phyloP scores from a whole-genome alignment of 306 rosid genomes.

The Carpinus viminea region DNA sequence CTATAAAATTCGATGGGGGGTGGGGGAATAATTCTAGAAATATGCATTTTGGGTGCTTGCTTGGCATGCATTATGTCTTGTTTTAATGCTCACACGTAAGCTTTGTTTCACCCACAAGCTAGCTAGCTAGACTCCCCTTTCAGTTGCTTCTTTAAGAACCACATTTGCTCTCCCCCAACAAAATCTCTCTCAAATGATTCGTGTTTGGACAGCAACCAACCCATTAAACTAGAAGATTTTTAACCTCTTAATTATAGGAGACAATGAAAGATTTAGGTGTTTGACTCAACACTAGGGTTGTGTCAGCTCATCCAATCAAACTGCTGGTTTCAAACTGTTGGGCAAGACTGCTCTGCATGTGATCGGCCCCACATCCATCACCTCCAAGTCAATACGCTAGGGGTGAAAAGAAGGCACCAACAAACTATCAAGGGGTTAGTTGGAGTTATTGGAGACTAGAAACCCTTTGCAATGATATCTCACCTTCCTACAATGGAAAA shows the following conservation, averaged over 20 bases:
- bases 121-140: conserved; percentile 23
- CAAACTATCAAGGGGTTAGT: conserved; percentile 42
- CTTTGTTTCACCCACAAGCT: conserved; percentile 38
- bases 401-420: conserved; percentile 48
- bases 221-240: conserved; percentile 26
- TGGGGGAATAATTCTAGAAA: conserved; percentile 4
- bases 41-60: conserved; percentile 19
- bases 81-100: conserved; percentile 35
- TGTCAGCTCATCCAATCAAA: conserved; percentile 36
- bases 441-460: conserved; percentile 29
- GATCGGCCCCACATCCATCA: conserved; percentile 50
- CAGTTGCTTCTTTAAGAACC: conserved; percentile 25
- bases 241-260: conserved; percentile 32
- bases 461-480: conserved; percentile 28
- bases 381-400: conserved; percentile 26
- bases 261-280: conserved; percentile 36
- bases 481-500: conserved; percentile 16
- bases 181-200: conserved; percentile 27
- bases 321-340: conserved; percentile 17
- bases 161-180: conserved; percentile 26
- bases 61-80: conserved; percentile 29
- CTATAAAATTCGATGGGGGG: not conserved
- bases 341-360: conserved; percentile 30
- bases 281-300: conserved; percentile 36
- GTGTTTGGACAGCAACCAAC: conserved; percentile 44